Evolutionary conservation across 78 protist species (phyloP), one percentile per base, ranked within the genome.

Genomic region (Guillardia theta): DNA sequence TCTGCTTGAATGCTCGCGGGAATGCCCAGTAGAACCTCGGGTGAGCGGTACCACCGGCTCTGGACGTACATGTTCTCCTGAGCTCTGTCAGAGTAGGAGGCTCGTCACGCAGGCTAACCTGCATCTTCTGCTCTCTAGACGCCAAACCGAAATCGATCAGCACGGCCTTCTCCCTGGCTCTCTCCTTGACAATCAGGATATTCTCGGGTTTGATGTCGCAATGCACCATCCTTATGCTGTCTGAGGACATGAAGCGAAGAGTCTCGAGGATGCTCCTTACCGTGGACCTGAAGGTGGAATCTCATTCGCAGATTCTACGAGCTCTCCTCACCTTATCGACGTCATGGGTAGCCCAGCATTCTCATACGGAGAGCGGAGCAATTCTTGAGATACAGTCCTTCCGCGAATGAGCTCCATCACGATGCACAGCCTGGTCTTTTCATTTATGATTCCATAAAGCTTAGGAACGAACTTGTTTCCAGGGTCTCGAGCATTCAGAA

Each of bases 1-100:
- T 78, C 90, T 10, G 44, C 33, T 50, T 78, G 90, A 8, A 48
- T 1, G 10, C 53, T 78, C 8, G 90, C 45, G 0, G 90, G 90
- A 8, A 78, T 18, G 45, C 90, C 90, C 1, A 78, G 90, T 4
- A 78, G 50, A 1, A 78, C 90, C 50, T 78, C 90, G 0, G 90
- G 90, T 8, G 90, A 78, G 15, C 90, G 45, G 50, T 78, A 78
- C 90, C 90, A 78, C 24, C 90, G 45, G 50, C 53, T 78, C 90
- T 78, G 90, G 90, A 78, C 44, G 90, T 78, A 78, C 90, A 78
- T 37, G 90, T 78, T 78, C 33, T 43, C 18, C 90, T n/a, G n/a
- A 21, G 64, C 64, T 19, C 64, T 21, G 64, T 15, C 64, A 12
- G 64, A 21, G 33, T 21, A 19, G 64, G 33, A 53, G 64, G 33